These are phyloP conservation scores for Diaporthe vexans DNA, from an alignment of 2,329 filamentous ascomycete species.

Conservation along the genomic window DNA sequence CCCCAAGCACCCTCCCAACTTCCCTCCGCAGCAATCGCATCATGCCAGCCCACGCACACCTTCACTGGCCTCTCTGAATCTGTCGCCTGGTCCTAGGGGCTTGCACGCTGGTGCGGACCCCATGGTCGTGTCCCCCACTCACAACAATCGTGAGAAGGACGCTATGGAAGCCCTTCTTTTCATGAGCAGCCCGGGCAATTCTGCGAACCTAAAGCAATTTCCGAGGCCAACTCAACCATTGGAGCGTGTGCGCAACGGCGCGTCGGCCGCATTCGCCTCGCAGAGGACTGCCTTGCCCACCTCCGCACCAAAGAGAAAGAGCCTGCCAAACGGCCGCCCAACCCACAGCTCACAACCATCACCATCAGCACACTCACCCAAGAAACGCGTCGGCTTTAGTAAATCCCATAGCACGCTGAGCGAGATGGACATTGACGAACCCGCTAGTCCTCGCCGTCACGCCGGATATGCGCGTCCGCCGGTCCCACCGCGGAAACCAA, in stretches of 20 bases:
- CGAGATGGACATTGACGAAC: constrained; percentile 64
- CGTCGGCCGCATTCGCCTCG: constrained; percentile 44
- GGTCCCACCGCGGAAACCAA: constrained; percentile 59
- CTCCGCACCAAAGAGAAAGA: constrained; percentile 63
- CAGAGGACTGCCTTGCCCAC: constrained; percentile 61
- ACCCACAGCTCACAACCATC: constrained; percentile 45
- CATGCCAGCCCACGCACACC: constrained; percentile 55
- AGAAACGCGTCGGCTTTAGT: constrained; percentile 64
- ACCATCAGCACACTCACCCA: constrained; percentile 50
- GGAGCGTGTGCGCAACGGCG: constrained; percentile 53
- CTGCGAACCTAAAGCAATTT: constrained; percentile 72
- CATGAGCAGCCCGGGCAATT: constrained; percentile 84
- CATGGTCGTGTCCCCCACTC: constrained; percentile 77
- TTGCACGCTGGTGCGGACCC: constrained; percentile 60
- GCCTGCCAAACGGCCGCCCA: constrained; percentile 64
- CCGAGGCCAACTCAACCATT: constrained; percentile 56
- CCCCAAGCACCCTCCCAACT: constrained; percentile 62
- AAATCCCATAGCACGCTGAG: constrained; percentile 58
- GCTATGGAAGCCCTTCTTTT: constrained; percentile 85
- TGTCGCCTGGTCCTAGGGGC: constrained; percentile 52
- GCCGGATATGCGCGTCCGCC: constrained; percentile 44
- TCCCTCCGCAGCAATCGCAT: constrained; percentile 61
- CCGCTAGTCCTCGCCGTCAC: constrained; percentile 50
- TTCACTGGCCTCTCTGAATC: constrained; percentile 56
- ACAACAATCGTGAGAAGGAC: constrained; percentile 81